Conservation (phyloP, 768 basidiomycete species). For the Artomyces pyxidatus region DNA sequence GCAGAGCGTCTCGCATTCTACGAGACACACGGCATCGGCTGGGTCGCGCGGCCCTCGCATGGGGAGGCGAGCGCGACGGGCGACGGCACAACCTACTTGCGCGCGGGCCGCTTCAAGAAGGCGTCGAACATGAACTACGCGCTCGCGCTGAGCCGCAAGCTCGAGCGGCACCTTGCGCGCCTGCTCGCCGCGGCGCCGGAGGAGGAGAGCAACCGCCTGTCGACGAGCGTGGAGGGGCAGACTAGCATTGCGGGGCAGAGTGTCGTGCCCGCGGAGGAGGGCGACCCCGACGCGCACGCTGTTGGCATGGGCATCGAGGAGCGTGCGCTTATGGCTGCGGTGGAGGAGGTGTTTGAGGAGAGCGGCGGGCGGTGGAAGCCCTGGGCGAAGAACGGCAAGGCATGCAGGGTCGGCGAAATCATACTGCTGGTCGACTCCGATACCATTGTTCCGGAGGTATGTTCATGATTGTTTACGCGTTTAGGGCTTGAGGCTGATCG, state of each 20-base stretch:
- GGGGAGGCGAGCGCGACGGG: conserved; percentile 21
- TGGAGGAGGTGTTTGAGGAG: conserved; percentile 41
- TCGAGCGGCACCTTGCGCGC: conserved; percentile 26
- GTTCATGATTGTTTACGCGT: neutral
- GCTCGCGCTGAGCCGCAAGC: conserved; percentile 25
- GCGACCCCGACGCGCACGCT: conserved; percentile 17
- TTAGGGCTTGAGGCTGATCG: conserved; percentile 5
- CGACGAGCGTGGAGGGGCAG: conserved; percentile 19
- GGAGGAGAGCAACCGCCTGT: conserved; percentile 17
- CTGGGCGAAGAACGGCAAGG: conserved; percentile 30
- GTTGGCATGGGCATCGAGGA: conserved; percentile 37
- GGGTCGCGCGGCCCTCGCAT: conserved; percentile 52
- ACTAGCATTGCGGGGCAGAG: conserved; percentile 12
- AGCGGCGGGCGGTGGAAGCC: conserved; percentile 23
- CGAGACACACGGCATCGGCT: conserved; percentile 48
- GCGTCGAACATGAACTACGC: conserved; percentile 45
- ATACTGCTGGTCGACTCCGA: conserved; percentile 45
- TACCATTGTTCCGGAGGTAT: conserved; percentile 37
- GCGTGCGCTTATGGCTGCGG: conserved; percentile 39
- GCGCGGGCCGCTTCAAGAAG: conserved; percentile 45
- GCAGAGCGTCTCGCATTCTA: conserved; percentile 44
- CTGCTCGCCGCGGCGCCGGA: conserved; percentile 12
- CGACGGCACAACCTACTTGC: conserved; percentile 32
- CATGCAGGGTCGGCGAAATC: conserved; percentile 37
- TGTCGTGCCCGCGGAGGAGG: conserved; percentile 13